These are phyloP conservation scores for Ceratocystis cubensis DNA, from an alignment of 2,329 filamentous ascomycete species.

Conservation along the genomic window DNA sequence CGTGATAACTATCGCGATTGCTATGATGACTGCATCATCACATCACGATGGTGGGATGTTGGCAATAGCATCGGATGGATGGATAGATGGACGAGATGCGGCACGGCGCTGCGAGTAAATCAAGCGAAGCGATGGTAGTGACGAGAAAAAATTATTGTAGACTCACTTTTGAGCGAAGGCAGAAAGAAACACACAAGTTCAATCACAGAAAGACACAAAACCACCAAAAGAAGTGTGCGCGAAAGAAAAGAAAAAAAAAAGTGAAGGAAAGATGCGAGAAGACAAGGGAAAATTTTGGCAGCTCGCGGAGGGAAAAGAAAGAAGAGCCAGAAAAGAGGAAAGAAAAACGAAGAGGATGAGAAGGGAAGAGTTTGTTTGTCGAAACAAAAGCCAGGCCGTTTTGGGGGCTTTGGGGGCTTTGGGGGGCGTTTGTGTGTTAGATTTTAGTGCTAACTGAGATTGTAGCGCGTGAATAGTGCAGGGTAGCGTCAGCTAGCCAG, in stretches of 20 bases:
- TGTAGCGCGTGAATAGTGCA: neutral
- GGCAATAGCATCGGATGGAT: neutral
- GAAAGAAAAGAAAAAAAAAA: constrained; percentile 33
- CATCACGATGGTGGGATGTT: constrained; percentile 14
- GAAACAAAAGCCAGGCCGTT: constrained; percentile 3
- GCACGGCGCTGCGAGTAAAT: neutral
- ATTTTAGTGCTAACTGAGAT: constrained; percentile 6
- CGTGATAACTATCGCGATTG: neutral
- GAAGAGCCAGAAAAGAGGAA: constrained; percentile 21
- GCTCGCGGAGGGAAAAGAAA: constrained; percentile 22
- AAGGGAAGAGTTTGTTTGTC: constrained; percentile 21
- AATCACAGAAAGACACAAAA: constrained; percentile 25
- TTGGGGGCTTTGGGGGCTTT: neutral
- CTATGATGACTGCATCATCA: constrained; percentile 14
- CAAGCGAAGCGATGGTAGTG: constrained; percentile 12
- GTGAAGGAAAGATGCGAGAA: constrained; percentile 27
- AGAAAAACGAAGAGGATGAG: constrained; percentile 16
- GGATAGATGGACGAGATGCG: constrained; percentile 8
- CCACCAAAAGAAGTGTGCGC: constrained; percentile 25
- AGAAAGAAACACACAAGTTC: constrained; percentile 24
- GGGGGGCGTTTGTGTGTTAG: constrained; percentile 4
- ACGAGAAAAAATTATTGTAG: constrained; percentile 17
- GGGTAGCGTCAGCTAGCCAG: neutral
- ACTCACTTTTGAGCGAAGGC: constrained; percentile 41
- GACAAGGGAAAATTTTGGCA: constrained; percentile 26